These are phyloP conservation scores for Trypanosoma cruzi DNA, from an alignment of 208 protist species.

Conservation along the genomic window DNA sequence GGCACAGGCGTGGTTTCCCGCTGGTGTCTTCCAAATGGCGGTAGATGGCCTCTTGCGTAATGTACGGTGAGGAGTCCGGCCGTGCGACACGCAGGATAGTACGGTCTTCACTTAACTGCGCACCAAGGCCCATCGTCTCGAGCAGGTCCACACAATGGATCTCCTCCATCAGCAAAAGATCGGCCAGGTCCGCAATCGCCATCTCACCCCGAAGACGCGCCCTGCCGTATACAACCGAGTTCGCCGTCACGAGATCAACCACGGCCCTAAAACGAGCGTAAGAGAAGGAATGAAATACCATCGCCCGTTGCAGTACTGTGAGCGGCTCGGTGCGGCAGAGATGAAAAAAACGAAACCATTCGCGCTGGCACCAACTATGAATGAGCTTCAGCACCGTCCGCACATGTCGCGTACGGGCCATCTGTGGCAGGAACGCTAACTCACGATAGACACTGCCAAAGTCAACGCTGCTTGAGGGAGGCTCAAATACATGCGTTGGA, in stretches of 20 bases:
- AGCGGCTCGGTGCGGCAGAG: conserved; percentile 45
- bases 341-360: conserved; percentile 82
- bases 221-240: conserved; percentile 61
- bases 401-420: conserved; percentile 62
- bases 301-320: conserved; percentile 67
- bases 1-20: conserved; percentile 57
- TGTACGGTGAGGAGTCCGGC: conserved; percentile 35
- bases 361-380: conserved; percentile 62
- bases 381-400: conserved; percentile 58
- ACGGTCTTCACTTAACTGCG: conserved; percentile 29
- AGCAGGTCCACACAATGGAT: conserved; percentile 65
- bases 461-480: conserved; percentile 58
- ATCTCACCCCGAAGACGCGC: conserved; percentile 52
- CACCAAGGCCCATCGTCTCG: conserved; percentile 54
- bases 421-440: conserved; percentile 62
- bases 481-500: conserved; percentile 45
- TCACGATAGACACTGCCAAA: conserved; percentile 76
- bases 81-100: conserved; percentile 9
- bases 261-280: conserved; percentile 84
- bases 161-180: conserved; percentile 50
- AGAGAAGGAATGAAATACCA: conserved; percentile 85
- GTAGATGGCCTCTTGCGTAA: conserved; percentile 43
- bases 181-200: conserved; percentile 41
- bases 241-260: conserved; percentile 75
- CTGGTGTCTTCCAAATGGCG: conserved; percentile 43